Conservation (phyloP, 192 early-diverging fungal species). For the Dimargaris verticillata region DNA sequence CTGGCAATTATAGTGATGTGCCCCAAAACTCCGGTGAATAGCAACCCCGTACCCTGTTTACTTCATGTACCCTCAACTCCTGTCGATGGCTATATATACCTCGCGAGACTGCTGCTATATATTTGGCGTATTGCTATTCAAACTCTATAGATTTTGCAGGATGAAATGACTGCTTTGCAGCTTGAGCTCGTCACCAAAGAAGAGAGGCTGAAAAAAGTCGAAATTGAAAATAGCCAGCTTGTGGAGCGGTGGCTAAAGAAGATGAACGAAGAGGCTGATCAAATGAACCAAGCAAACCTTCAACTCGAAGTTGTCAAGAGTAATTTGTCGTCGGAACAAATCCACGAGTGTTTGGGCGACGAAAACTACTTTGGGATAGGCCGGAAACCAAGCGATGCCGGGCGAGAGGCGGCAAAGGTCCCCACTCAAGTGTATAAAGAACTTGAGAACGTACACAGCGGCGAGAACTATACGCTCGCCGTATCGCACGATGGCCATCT, state of each 20-base stretch:
- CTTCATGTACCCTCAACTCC: no score
- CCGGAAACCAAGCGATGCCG: not conserved
- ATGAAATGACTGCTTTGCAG: conserved; percentile 79
- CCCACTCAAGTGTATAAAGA: conserved; percentile 25
- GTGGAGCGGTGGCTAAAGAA: conserved; percentile 83
- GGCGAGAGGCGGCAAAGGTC: conserved; percentile 15
- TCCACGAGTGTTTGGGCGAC: conserved; percentile 9
- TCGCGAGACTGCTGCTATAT: no score
- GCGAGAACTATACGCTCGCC: conserved; percentile 70
- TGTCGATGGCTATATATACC: not conserved
- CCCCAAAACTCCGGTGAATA: no score
- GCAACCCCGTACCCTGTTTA: no score
- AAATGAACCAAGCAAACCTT: conserved; percentile 84
- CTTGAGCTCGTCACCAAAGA: conserved; percentile 73
- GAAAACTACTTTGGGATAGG: conserved; percentile 5
- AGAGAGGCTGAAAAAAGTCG: conserved; percentile 44
- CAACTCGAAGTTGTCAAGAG: conserved; percentile 62
- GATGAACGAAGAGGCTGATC: conserved; percentile 75
- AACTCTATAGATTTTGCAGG: conserved; percentile 53
- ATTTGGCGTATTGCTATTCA: no score
- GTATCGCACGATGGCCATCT: conserved; percentile 46
- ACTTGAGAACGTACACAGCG: conserved; percentile 36
- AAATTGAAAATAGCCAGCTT: conserved; percentile 70
- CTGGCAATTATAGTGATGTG: no score
- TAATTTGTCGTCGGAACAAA: not conserved